Evolutionary conservation across 169 alveolate genomes (phyloP).

Genomic region (Miamiensis avidus): DNA sequence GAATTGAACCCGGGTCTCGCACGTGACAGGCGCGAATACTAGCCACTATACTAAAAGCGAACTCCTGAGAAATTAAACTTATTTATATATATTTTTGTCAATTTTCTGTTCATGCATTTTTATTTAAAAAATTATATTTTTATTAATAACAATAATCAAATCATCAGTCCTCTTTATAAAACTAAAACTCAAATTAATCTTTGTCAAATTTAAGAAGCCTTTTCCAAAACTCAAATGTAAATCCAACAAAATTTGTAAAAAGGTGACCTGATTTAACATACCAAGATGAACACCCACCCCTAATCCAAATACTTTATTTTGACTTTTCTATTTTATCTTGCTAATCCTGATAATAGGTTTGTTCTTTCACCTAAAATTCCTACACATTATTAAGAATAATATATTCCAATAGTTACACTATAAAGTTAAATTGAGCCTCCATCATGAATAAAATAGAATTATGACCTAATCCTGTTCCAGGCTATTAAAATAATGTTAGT

Average conservation of each 20-base stretch:
- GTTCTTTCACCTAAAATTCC: neutral
- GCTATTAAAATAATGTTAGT: neutral
- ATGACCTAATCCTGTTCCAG: neutral
- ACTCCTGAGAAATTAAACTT: too few relatives aligned
- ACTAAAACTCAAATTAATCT: too few relatives aligned
- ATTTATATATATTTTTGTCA: too few relatives aligned
- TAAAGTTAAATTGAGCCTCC: neutral
- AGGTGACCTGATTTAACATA: neutral
- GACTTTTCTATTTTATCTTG: neutral
- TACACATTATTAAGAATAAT: too few relatives aligned
- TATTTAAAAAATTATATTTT: too few relatives aligned
- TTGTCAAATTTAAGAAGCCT: too few relatives aligned
- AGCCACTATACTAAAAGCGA: too few relatives aligned
- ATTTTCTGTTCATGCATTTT: too few relatives aligned
- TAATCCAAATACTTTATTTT: neutral
- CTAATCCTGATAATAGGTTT: neutral
- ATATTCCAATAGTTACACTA: neutral
- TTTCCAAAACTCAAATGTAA: neutral
- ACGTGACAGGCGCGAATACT: too few relatives aligned
- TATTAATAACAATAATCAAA: too few relatives aligned
- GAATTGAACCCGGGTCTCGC: too few relatives aligned
- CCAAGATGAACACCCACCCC: neutral
- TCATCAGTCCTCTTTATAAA: too few relatives aligned
- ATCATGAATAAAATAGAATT: neutral
- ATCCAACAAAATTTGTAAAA: neutral